phyloP scores from a whole-genome alignment of 2,329 filamentous ascomycete genomes.

The Rutstroemia sydowiana region DNA sequence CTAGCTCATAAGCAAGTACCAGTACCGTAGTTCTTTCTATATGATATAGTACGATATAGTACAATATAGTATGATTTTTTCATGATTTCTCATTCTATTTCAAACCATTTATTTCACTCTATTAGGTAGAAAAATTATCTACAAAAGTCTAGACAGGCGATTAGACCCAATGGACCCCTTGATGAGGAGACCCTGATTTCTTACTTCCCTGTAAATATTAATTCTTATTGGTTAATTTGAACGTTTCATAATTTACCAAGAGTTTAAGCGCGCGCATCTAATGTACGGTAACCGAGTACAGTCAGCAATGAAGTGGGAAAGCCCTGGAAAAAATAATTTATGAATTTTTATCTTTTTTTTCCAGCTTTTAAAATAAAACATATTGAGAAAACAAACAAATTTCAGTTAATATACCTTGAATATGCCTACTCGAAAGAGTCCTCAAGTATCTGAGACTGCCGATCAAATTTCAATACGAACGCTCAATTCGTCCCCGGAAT shows the following conservation, averaged over 20 bases:
- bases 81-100: no score
- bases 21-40: no score
- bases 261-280: constrained; percentile 4
- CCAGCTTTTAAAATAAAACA: no score
- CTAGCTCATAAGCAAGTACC: no score
- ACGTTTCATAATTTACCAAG: background rate
- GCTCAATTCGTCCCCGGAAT: background rate
- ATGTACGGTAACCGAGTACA: constrained; percentile 1
- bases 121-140: no score
- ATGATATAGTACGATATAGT: no score
- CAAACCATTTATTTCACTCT: no score
- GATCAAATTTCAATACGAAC: constrained; percentile 6
- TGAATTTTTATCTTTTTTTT: background rate
- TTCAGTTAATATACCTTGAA: background rate
- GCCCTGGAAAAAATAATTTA: constrained; percentile 1
- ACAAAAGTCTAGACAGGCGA: no score
- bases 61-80: no score
- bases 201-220: background rate
- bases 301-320: constrained; percentile 9
- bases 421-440: constrained; percentile 1
- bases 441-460: background rate
- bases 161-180: no score
- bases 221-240: background rate
- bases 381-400: no score
- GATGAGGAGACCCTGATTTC: background rate